Conservation (phyloP, 2,329 filamentous ascomycete species). For the Bretziella fagacearum region DNA sequence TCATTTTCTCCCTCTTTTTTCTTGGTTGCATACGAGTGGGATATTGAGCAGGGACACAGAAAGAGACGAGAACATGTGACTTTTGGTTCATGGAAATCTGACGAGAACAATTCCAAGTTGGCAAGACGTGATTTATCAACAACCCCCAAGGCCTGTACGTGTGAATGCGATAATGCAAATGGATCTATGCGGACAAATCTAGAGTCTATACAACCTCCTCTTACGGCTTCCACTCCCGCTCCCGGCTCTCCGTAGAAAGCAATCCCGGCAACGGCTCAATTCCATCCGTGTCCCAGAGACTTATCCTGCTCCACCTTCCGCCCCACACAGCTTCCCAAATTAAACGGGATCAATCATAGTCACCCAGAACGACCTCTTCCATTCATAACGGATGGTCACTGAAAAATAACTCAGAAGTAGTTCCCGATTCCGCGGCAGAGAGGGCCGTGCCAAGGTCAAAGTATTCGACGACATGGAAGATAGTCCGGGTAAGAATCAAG, state of each 20-base stretch:
- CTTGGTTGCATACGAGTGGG: no score
- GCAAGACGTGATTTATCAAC: no score
- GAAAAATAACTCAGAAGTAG: conserved; percentile 23
- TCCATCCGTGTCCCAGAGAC: conserved; percentile 23
- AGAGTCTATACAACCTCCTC: neutral
- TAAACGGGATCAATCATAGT: conserved; percentile 29
- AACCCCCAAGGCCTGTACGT: no score
- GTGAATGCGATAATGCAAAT: no score
- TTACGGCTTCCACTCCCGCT: neutral
- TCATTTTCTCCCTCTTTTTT: no score
- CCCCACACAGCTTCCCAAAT: conserved; percentile 23
- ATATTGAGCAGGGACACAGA: no score
- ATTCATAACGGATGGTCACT: conserved; percentile 37
- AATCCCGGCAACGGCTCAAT: conserved; percentile 4
- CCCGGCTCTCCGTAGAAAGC: no score
- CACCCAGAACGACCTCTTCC: conserved; percentile 27
- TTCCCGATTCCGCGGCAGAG: conserved; percentile 23
- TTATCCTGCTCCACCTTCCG: conserved; percentile 19
- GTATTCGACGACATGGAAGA: conserved; percentile 43
- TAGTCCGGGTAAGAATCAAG: conserved; percentile 35
- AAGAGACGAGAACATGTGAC: no score
- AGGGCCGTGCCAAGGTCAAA: conserved; percentile 31
- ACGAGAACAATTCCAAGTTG: no score
- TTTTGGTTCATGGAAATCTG: no score
- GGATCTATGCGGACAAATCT: neutral